These are phyloP conservation scores for Pythium angustatum DNA, from an alignment of 352 stramenopile species.

Conservation along the genomic window DNA sequence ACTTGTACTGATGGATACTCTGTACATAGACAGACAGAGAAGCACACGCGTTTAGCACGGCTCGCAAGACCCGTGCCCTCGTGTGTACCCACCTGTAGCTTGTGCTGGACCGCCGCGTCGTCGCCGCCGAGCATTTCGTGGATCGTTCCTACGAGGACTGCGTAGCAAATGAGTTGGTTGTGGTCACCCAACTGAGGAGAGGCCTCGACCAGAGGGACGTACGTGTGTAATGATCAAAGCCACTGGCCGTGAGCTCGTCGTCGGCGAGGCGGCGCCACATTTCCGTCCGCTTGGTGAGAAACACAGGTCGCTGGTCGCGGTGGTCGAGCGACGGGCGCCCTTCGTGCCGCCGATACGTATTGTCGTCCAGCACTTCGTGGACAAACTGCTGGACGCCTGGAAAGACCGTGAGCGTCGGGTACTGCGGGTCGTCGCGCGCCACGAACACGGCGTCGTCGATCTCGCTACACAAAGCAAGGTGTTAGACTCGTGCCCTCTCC, in stretches of 20 bases:
- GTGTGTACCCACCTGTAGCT: conserved; percentile 45
- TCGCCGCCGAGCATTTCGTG: conserved; percentile 17
- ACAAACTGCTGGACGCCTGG: conserved; percentile 79
- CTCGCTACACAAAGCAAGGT: conserved; percentile 37
- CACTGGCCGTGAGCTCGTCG: conserved; percentile 18
- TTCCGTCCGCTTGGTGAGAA: conserved; percentile 20
- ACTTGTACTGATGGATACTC: conserved; percentile 67
- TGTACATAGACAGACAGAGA: background rate
- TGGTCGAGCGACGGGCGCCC: conserved; percentile 10
- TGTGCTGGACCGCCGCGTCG: conserved; percentile 41
- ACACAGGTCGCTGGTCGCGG: conserved; percentile 21
- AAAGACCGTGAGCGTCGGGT: conserved; percentile 77
- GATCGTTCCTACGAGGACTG: conserved; percentile 22
- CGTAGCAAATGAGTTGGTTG: background rate
- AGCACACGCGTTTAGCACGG: no score
- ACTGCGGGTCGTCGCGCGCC: conserved; percentile 62
- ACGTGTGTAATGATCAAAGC: conserved; percentile 25
- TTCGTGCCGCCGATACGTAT: conserved; percentile 43
- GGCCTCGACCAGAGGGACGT: background rate
- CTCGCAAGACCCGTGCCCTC: no score
- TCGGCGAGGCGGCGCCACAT: conserved; percentile 21
- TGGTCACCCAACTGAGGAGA: no score
- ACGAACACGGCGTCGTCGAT: conserved; percentile 79
- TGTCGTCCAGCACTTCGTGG: conserved; percentile 55
- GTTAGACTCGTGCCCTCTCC: no score